Evolutionary conservation across 768 basidiomycete genomes (phyloP), one percentile per base, ranked within the genome.

Genomic region (Nevesoporus exiguus): DNA sequence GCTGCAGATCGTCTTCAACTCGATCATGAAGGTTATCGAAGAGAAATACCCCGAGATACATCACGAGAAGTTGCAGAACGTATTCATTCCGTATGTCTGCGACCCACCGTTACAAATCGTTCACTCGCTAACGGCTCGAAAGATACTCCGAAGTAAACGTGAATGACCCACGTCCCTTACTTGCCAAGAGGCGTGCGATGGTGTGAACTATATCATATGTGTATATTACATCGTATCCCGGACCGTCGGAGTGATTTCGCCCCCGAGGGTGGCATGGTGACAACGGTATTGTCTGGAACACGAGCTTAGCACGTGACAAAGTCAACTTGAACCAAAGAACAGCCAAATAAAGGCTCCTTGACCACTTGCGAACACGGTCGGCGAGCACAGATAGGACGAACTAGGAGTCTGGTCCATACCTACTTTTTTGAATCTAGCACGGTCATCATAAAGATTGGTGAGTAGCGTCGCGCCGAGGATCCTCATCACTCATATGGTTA

Each of bases 11-110:
- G 73, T 89, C 27, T 93, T 84, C 66, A 77, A 87, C 19, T 75
- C 72, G 19, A 61, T 95, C 48, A 73, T 85, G 46, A 70, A 77
- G 49, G 76, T 80, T 2, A 85, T 95, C 59, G 61, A 61, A 27
- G 70, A 73, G 46, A 71, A 76, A 33, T 84, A 83, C 66, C 87
- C 91, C 0, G 86, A 90, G 47, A 75, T 93, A 11, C 76, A 88
- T 67, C 79, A 80, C 58, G 84, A 85, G 25, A 82, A 76, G 39
- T 62, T 93, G 59, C 74, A 73, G 56, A 71, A 68, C 45, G 77
- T 81, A 7, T 88, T 91, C 67, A 72, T 80, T 7, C 74, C 73
- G 83, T 93, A 72, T 63, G 85, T 80, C 43, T 11, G 11, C 42
- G 21, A 19, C 54, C 43, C 11, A 39, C 15, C 10, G 10, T 2